These are phyloP conservation scores for Raphanus sativus DNA, from an alignment of 345 rosid genomes.

Conservation along the genomic window DNA sequence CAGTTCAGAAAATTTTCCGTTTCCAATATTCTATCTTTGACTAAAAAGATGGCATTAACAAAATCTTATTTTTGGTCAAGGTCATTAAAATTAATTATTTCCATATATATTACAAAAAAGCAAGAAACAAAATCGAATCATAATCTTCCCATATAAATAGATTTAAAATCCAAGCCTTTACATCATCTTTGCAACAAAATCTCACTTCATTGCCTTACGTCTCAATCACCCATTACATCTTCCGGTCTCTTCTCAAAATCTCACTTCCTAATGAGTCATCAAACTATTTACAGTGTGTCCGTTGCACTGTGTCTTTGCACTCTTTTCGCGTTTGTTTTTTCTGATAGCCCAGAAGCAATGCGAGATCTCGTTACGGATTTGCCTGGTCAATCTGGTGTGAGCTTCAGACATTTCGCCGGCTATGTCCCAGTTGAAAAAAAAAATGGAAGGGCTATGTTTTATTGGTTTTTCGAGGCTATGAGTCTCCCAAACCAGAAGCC, in stretches of 20 bases:
- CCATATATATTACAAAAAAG: neutral
- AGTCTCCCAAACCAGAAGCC: slow-evolving; percentile 61
- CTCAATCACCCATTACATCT: neutral
- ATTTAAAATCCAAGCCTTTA: neutral
- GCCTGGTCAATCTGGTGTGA: slow-evolving; percentile 65
- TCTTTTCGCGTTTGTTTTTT: neutral
- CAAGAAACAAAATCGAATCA: neutral
- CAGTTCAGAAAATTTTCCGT: neutral
- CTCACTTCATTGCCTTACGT: neutral
- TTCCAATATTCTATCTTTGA: neutral
- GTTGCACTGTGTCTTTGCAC: slow-evolving; percentile 10
- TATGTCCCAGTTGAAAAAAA: slow-evolving; percentile 59
- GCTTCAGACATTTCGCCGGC: slow-evolving; percentile 77
- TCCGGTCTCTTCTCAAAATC: neutral
- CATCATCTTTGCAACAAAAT: neutral
- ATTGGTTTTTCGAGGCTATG: slow-evolving; percentile 86
- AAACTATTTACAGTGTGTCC: neutral
- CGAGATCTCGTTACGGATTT: slow-evolving; percentile 57
- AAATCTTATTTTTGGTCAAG: neutral
- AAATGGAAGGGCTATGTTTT: slow-evolving; percentile 73
- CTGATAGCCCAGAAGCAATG: slow-evolving; percentile 31
- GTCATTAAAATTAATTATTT: no score
- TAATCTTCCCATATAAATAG: slow-evolving; percentile 44
- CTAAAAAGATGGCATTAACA: neutral
- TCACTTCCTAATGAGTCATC: slow-evolving; percentile 10